Evolutionary conservation across 331 rosid species (phyloP), one percentile per base, ranked within the genome.

Genomic region (Malus hybrid): DNA sequence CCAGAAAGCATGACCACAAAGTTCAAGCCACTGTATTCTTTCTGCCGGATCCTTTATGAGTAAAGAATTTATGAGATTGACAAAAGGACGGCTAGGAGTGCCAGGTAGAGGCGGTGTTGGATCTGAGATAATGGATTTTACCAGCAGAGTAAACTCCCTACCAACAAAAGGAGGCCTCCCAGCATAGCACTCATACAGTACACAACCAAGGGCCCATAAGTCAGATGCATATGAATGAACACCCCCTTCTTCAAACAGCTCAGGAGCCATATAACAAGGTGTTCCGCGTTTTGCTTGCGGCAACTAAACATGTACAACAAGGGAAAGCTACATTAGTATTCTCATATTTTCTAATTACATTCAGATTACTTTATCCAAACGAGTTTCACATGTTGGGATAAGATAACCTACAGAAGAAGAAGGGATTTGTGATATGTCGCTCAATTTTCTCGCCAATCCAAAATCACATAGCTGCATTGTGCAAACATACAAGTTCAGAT

Each of bases 221-320:
- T 94, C 99, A 77, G 99, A 92, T 46, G 97, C 97, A 78, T 81
- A 92, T 8, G 99, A 94, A 83, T 90, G 99, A 56, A 90, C 90
- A 66, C 96, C 96, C 44, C 91, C 97, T 31, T 94, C 99, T 78
- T 92, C 97, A 81, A 94, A 94, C 83, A 94, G 89, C 86, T 94
- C 99, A 0, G 99, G 99, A 83, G 99, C 99, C 99, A 94, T 94
- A 81, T 94, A 94, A 79, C 83, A 90, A 42, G 99, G 99, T 20
- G 99, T 92, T 87, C 99, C 99, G 34, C 97, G 97, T 82, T 87
- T 94, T 73, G 97, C 91, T 83, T 87, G 96, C 2, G 99, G 93
- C 80, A 87, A 85, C 99, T 92, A 76, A 67, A 88, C 67, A 83
- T 34, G 80, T 71, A 59, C 66, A 81, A 36, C 63, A 76, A 69